Evolutionary conservation across 129 eudicot genomes (phyloP).

Genomic region (Artemisia annua): DNA sequence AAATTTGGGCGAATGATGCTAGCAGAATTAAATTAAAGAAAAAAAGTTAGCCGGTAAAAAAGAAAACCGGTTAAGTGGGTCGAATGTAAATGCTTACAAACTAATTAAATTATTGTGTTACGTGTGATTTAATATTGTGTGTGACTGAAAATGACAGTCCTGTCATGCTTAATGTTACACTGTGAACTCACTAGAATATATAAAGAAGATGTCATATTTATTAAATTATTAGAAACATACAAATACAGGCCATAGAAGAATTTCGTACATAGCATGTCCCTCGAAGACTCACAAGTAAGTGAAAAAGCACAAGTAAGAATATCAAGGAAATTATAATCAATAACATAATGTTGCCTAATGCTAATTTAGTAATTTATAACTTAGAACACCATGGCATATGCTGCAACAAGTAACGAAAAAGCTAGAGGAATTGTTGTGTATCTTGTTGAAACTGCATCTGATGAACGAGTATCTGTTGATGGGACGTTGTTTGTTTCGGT

Average conservation of each 20-base stretch:
- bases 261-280: constrained; percentile 15
- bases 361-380: background rate
- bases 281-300: constrained; percentile 11
- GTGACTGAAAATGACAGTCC: no score
- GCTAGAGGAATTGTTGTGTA: constrained; percentile 40
- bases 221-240: constrained; percentile 11
- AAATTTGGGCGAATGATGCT: no score
- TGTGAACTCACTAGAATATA: no score
- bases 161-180: no score
- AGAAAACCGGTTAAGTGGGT: no score
- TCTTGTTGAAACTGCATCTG: constrained; percentile 54
- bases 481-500: constrained; percentile 44
- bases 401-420: constrained; percentile 18
- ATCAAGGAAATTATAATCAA: constrained; percentile 13
- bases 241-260: constrained; percentile 16
- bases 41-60: no score
- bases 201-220: constrained; percentile 13
- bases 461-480: constrained; percentile 51
- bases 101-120: no score
- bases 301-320: background rate
- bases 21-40: constrained; percentile 3
- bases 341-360: background rate
- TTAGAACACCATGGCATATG: constrained; percentile 9
- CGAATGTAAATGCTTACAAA: no score
- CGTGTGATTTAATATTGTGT: no score